These are phyloP conservation scores for Ocimum tenuiflorum DNA, from an alignment of 257 asterid genomes.

Conservation along the genomic window DNA sequence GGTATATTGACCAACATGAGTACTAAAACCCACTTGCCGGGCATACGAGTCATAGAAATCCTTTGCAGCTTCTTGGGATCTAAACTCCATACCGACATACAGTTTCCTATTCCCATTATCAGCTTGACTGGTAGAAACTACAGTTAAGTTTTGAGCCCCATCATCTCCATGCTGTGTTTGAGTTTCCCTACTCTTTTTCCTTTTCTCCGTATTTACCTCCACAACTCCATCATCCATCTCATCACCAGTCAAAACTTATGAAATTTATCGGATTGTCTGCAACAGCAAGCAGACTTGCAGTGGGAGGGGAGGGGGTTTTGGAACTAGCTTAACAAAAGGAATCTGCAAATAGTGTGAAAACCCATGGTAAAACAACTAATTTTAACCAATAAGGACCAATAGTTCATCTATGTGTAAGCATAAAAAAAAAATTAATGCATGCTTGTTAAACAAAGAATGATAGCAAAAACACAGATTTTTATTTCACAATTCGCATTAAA, in stretches of 20 bases:
- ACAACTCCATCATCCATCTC: constrained; percentile 39
- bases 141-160: constrained; percentile 29
- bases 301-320: neutral
- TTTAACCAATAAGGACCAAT: neutral
- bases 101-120: constrained; percentile 43
- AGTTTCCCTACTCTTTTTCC: constrained; percentile 35
- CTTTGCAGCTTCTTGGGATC: constrained; percentile 68
- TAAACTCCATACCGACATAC: constrained; percentile 63
- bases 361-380: constrained; percentile 3
- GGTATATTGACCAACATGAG: constrained; percentile 49
- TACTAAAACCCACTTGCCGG: constrained; percentile 54
- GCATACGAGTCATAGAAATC: constrained; percentile 62
- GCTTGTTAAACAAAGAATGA: neutral
- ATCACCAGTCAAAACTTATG: constrained; percentile 6
- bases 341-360: neutral
- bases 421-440: neutral
- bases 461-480: neutral
- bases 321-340: neutral
- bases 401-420: neutral
- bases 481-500: neutral
- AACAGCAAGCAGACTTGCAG: neutral
- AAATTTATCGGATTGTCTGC: constrained; percentile 18
- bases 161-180: constrained; percentile 26
- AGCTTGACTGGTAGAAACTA: constrained; percentile 34
- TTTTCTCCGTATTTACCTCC: constrained; percentile 37